Percentiles rank a stretch among this genome's conserved stretches.
Evolutionary conservation across 1,284 basidiomycete species (phyloP).

Genomic region (Sanguinoderma infundibulare): DNA sequence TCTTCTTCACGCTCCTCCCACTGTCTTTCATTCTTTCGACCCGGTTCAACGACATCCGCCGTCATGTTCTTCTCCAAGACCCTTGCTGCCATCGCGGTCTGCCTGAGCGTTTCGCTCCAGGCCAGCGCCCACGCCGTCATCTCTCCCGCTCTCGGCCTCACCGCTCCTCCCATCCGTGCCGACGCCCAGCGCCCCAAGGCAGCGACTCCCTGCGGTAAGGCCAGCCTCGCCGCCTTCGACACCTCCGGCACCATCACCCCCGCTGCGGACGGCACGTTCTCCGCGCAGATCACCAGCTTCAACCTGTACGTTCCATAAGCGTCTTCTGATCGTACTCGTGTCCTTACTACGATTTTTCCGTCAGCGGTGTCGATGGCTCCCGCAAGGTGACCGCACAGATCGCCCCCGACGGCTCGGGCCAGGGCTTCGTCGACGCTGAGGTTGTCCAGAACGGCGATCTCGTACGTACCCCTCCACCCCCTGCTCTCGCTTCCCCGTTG

Average conservation of each 20-base stretch:
- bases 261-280: conserved; percentile 47
- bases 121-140: conserved; percentile 49
- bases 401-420: conserved; percentile 43
- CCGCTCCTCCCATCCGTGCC: conserved; percentile 41
- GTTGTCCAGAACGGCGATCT: conserved; percentile 43
- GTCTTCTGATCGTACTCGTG: too few species aligned
- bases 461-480: conserved; percentile 27
- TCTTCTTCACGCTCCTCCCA: conserved; percentile 1
- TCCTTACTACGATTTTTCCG: background rate
- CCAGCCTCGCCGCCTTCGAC: conserved; percentile 48
- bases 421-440: conserved; percentile 39
- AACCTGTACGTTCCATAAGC: conserved; percentile 46
- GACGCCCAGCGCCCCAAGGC: conserved; percentile 51
- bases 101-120: conserved; percentile 32
- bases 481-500: background rate
- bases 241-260: conserved; percentile 45
- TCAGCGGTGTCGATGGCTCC: conserved; percentile 53
- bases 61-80: conserved; percentile 29
- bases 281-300: conserved; percentile 50
- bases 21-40: too few species aligned
- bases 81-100: conserved; percentile 20
- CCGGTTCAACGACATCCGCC: conserved; percentile 1
- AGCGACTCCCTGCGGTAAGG: conserved; percentile 45
- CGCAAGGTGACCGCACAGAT: conserved; percentile 45
- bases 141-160: conserved; percentile 52